Evolutionary conservation across 2,329 filamentous ascomycete genomes (phyloP).

Genomic region (Xylaria polymorpha): DNA sequence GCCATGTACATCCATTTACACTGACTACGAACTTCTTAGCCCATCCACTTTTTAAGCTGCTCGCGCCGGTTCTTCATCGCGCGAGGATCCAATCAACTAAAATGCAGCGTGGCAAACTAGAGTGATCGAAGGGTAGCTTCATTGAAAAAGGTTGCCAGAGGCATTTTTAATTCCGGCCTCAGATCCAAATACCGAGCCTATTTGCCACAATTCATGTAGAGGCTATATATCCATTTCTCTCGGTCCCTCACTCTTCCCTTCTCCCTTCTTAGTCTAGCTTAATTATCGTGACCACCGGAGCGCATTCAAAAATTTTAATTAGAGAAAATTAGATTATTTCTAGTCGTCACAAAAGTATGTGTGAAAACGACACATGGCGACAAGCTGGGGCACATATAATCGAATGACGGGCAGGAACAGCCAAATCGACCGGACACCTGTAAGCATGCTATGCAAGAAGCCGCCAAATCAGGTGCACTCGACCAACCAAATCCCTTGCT

Average conservation of each 20-base stretch:
- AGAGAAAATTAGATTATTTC: background rate
- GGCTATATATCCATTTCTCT: background rate
- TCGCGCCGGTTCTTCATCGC: background rate
- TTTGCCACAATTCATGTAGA: background rate
- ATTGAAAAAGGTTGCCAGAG: constrained; percentile 18
- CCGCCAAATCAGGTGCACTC: constrained; percentile 54
- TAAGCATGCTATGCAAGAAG: constrained; percentile 55
- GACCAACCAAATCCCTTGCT: constrained; percentile 53
- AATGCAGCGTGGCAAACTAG: constrained; percentile 20
- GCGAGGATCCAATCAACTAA: constrained; percentile 8
- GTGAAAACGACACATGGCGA: constrained; percentile 43
- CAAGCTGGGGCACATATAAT: constrained; percentile 44
- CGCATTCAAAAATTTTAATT: background rate
- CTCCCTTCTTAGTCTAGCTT: background rate
- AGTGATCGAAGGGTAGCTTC: constrained; percentile 2
- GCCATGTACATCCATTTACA: constrained; percentile 7
- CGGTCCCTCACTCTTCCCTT: background rate
- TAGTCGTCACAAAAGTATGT: constrained; percentile 1
- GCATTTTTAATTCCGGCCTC: constrained; percentile 20
- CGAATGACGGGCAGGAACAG: constrained; percentile 50
- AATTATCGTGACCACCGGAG: background rate
- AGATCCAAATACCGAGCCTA: background rate
- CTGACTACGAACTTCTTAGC: constrained; percentile 4
- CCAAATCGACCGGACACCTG: constrained; percentile 49
- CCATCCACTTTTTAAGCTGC: constrained; percentile 10